Evolutionary conservation across 2,329 filamentous ascomycete genomes (phyloP).

Genomic region (Xylaria hypoxylon): DNA sequence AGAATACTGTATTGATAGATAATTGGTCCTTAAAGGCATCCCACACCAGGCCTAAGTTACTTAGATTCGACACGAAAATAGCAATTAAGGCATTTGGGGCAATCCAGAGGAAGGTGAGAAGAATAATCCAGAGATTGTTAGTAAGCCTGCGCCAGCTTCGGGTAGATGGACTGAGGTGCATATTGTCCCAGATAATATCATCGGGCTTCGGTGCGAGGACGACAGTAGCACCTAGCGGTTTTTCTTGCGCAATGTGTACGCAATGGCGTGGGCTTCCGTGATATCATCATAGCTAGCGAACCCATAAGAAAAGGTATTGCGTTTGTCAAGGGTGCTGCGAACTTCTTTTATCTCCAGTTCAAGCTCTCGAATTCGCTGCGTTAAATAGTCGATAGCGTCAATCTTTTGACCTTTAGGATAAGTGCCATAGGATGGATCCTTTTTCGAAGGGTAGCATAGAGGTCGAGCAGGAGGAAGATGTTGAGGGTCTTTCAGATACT

Average conservation of each 20-base stretch:
- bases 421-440: conserved; percentile 74
- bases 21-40: conserved; percentile 75
- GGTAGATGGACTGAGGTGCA: conserved; percentile 75
- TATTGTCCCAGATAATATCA: conserved; percentile 96
- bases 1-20: conserved; percentile 71
- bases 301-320: conserved; percentile 89
- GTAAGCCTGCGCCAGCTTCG: conserved; percentile 79
- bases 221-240: conserved; percentile 81
- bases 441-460: conserved; percentile 81
- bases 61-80: conserved; percentile 89
- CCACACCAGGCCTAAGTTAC: conserved; percentile 85
- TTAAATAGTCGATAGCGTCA: conserved; percentile 94
- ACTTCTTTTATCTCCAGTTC: conserved; percentile 88
- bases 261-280: conserved; percentile 86
- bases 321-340: conserved; percentile 82
- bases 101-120: conserved; percentile 88
- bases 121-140: conserved; percentile 84
- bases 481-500: conserved; percentile 89
- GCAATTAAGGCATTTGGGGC: conserved; percentile 94
- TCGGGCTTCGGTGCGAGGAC: conserved; percentile 85
- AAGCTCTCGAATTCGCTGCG: conserved; percentile 82
- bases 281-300: conserved; percentile 95
- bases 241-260: conserved; percentile 84
- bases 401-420: conserved; percentile 77
- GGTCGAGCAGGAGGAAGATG: conserved; percentile 82